Base-by-base conservation (phyloP, 352 stramenopile species). In the Pythium aristosporum region DNA sequence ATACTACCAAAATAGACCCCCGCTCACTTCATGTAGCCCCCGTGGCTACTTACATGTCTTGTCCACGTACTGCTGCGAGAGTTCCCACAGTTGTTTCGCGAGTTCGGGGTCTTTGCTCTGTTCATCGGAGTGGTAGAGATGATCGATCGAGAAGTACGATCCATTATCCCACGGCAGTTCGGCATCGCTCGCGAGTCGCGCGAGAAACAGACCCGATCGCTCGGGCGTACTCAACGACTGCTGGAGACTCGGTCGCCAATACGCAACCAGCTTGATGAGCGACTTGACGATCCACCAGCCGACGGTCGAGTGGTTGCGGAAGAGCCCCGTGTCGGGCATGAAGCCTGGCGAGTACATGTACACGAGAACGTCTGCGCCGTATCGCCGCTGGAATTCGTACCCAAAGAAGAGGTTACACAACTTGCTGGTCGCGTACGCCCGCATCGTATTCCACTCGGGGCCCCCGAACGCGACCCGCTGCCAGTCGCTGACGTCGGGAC, bases 381-480 rank as follows among this genome's bases (percentile, higher is more conserved):
- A 64, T 0, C 73, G 70, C 0, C 72, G 72, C 46, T 63, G 50
- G 41, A 80, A 71, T 55, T 83, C 72, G 52, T 79, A 75, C 12
- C 50, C 72, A 36, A 83, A 80, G 18, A 82, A 59, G 28, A 80
- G 32, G 28, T 83, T 80, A 63, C 72, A 82, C 15, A 80, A 67
- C 43, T 80, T 83, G 62, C 58, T 77, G 4, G 67, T 80, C 23
- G 59, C 44, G 65, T 80, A 83, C 43, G 67, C 62, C 10, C 61
- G 55, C 57, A 62, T 70, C 50, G 34, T 56, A 30, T 42, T 53
- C 51, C 61, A 75, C 12, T 62, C 42, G 23, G 61, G 28, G 50
- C 57, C 59, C n/a, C 72, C 74, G 4, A 67, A 74, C 9, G 71
- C 68, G 30, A 82, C 63, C n/a, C 63, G 61, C 12, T 79, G 47